Conservation (phyloP, 1,284 basidiomycete genomes). For the Athelia psychrophila region DNA sequence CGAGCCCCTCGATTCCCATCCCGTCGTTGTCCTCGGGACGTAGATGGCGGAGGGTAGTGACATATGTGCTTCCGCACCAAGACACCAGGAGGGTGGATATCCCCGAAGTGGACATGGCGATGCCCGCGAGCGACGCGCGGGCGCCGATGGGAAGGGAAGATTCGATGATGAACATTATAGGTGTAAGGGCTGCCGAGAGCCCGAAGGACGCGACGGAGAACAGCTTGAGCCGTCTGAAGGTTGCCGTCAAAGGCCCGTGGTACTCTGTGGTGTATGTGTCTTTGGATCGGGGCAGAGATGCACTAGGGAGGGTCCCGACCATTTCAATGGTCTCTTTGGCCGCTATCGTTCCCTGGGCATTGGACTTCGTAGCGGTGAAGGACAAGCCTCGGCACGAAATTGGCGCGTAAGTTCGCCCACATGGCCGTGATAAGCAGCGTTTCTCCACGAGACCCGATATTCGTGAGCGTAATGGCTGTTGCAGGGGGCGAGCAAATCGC, state of each 20-base stretch:
- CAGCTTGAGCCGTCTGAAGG: conserved; percentile 76
- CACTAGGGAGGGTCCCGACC: conserved; percentile 2
- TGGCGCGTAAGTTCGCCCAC: not conserved
- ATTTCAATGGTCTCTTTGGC: not conserved
- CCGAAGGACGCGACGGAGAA: conserved; percentile 81
- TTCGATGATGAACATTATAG: conserved; percentile 80
- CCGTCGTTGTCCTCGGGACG: conserved; percentile 38
- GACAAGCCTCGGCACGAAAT: not conserved
- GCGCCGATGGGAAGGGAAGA: conserved; percentile 70
- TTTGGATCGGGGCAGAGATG: conserved; percentile 3
- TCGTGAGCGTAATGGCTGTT: not conserved
- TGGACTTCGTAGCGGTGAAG: not conserved
- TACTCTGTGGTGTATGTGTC: conserved; percentile 32
- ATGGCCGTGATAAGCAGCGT: not conserved
- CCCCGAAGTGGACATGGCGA: conserved; percentile 69
- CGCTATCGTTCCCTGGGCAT: not conserved
- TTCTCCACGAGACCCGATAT: not conserved
- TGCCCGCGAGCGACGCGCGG: conserved; percentile 64
- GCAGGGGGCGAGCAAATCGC: not conserved
- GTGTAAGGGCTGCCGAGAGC: conserved; percentile 68
- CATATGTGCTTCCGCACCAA: conserved; percentile 67
- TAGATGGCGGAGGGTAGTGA: conserved; percentile 39
- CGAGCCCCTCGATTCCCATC: conserved; percentile 51
- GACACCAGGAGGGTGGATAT: conserved; percentile 74
- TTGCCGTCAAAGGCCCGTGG: conserved; percentile 65